Evolutionary conservation across 2,329 filamentous ascomycete species (phyloP).

Genomic region (Grosmannia serpens): DNA sequence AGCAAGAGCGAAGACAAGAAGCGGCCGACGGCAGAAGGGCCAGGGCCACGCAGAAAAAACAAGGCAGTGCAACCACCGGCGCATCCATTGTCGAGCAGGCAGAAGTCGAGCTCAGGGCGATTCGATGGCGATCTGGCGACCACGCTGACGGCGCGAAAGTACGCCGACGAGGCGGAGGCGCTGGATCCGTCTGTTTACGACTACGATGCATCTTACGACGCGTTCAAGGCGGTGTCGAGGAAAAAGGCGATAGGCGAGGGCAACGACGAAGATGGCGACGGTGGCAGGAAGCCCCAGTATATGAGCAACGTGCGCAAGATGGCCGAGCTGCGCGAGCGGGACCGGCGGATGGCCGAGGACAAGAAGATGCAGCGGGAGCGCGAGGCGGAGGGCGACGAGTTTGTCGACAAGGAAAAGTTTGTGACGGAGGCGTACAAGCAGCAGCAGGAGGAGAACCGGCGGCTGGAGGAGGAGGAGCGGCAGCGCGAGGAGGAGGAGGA

Average conservation of each 20-base stretch:
- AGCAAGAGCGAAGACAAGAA: not conserved
- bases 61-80: conserved; percentile 27
- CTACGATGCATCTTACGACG: conserved; percentile 75
- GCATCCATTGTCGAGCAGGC: conserved; percentile 8
- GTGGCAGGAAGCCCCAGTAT: conserved; percentile 60
- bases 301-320: conserved; percentile 64
- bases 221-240: conserved; percentile 50
- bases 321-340: conserved; percentile 65
- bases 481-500: conserved; percentile 51
- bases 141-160: conserved; percentile 48
- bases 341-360: conserved; percentile 67
- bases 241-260: conserved; percentile 34
- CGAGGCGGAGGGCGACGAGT: conserved; percentile 71
- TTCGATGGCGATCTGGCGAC: conserved; percentile 59
- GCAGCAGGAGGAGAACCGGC: conserved; percentile 65
- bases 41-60: not conserved
- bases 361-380: conserved; percentile 68
- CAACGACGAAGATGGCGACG: conserved; percentile 41
- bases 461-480: conserved; percentile 61
- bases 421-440: conserved; percentile 74
- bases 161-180: conserved; percentile 52
- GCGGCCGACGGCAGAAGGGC: not conserved
- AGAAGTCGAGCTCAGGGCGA: conserved; percentile 25
- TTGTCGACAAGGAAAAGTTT: conserved; percentile 73
- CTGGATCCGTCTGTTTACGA: conserved; percentile 70